Conservation (phyloP, 768 basidiomycete species). For the Mycena belliarum region DNA sequence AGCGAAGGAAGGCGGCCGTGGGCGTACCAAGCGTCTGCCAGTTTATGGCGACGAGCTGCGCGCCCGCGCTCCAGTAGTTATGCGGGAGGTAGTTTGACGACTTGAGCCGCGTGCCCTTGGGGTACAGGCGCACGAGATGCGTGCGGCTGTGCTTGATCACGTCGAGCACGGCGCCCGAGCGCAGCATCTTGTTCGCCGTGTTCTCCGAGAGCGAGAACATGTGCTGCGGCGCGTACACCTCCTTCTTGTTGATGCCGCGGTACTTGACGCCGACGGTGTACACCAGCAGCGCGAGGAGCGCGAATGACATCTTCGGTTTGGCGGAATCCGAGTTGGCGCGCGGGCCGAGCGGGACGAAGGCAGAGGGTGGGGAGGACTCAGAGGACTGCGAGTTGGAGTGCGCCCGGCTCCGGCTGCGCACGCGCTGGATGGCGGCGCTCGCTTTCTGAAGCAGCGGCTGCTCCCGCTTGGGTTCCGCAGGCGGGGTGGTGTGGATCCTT, state of each 20-base stretch:
- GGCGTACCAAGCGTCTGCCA: constrained; percentile 93
- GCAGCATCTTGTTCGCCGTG: constrained; percentile 74
- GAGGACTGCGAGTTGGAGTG: constrained; percentile 12
- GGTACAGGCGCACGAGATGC: constrained; percentile 86
- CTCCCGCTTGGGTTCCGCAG: not conserved
- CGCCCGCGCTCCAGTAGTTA: constrained; percentile 85
- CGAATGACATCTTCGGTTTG: constrained; percentile 74
- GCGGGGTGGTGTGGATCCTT: not conserved
- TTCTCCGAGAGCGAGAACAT: constrained; percentile 92
- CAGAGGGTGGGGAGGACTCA: constrained; percentile 18
- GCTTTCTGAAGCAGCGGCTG: constrained; percentile 13
- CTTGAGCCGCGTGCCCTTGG: constrained; percentile 76
- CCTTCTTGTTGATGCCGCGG: constrained; percentile 84
- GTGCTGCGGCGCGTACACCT: constrained; percentile 82
- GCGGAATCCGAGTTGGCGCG: constrained; percentile 23
- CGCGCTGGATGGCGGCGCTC: constrained; percentile 22
- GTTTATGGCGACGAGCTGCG: constrained; percentile 91
- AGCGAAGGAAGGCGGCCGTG: not conserved
- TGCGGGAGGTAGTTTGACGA: constrained; percentile 90
- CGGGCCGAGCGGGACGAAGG: constrained; percentile 15
- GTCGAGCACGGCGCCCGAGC: constrained; percentile 54
- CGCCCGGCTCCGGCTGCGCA: constrained; percentile 16
- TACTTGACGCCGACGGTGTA: constrained; percentile 97
- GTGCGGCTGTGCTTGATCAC: constrained; percentile 84
- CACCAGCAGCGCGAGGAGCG: constrained; percentile 74